Percentiles rank a stretch among this genome's conserved stretches.
These are phyloP conservation scores for Erodium trifolium DNA, from an alignment of 441 rosid species.

Conservation along the genomic window DNA sequence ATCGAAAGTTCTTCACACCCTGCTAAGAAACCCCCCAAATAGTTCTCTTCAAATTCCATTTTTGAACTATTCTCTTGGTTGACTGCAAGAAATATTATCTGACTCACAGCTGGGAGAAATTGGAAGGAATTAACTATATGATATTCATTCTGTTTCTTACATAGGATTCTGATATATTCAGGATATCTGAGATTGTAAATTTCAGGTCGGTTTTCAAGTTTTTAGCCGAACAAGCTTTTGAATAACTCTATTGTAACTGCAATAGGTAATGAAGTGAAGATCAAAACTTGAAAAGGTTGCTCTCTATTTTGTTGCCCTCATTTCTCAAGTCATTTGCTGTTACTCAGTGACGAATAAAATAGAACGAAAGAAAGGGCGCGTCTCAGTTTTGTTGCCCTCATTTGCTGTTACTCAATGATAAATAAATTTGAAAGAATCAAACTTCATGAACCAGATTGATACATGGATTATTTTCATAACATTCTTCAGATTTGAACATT, in stretches of 20 bases:
- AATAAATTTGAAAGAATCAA: too few relatives aligned
- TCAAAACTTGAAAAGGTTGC: not conserved
- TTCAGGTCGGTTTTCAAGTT: not conserved
- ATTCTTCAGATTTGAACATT: not conserved
- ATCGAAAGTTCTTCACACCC: slow-evolving; percentile 20
- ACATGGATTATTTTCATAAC: too few relatives aligned
- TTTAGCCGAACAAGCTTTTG: too few relatives aligned
- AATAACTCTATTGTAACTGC: not conserved
- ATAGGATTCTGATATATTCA: not conserved
- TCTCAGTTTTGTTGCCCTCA: too few relatives aligned
- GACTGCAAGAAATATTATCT: not conserved
- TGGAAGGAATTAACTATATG: not conserved
- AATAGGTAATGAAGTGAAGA: not conserved
- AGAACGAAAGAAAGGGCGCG: not conserved
- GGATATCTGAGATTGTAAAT: not conserved
- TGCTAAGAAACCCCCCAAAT: slow-evolving; percentile 14
- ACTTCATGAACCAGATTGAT: too few relatives aligned
- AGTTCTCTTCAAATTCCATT: slow-evolving; percentile 10
- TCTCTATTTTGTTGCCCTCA: too few relatives aligned
- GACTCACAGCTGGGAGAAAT: too few relatives aligned
- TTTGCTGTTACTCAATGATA: too few relatives aligned
- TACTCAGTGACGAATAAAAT: too few relatives aligned
- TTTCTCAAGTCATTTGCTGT: too few relatives aligned
- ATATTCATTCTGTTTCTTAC: not conserved
- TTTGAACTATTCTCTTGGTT: not conserved